A percentile compares a stretch with the other conserved stretches of the same genome.
phyloP scores from a whole-genome alignment of 106 monocot genomes.

The Triglochin maritima region DNA sequence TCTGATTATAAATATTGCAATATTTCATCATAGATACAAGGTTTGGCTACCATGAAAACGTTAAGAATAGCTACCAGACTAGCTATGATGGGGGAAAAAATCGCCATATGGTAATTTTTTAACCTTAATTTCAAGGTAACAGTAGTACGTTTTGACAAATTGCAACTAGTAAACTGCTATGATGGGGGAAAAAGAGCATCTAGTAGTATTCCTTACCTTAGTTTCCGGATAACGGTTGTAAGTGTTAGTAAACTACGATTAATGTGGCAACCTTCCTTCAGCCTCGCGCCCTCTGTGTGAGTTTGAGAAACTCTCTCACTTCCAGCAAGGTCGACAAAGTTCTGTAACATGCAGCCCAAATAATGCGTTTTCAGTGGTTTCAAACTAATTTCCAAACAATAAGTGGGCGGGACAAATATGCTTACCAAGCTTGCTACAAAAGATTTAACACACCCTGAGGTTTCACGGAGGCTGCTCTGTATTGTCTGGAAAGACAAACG shows the following conservation, averaged over 20 bases:
- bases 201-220: conserved; percentile 44
- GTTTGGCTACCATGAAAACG: not conserved
- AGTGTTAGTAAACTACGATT: conserved; percentile 89
- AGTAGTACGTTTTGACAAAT: conserved; percentile 26
- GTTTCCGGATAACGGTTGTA: conserved; percentile 93
- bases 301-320: conserved; percentile 94
- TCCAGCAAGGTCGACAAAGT: conserved; percentile 97
- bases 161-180: not conserved
- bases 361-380: not conserved
- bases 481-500: conserved; percentile 39
- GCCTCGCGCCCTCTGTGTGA: conserved; percentile 74
- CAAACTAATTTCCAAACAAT: not conserved
- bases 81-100: not conserved
- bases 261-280: conserved; percentile 98
- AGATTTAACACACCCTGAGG: conserved; percentile 80
- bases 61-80: not conserved
- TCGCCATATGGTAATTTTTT: not conserved
- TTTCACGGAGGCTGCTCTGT: conserved; percentile 74
- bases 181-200: not conserved
- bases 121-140: conserved; percentile 96
- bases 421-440: conserved; percentile 84
- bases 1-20: not conserved
- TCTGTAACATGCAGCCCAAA: conserved; percentile 33
- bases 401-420: not conserved
- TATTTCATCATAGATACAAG: too few species aligned